phyloP scores from a whole-genome alignment of 2,329 filamentous ascomycete species.

The Dactylellina leptospora region DNA sequence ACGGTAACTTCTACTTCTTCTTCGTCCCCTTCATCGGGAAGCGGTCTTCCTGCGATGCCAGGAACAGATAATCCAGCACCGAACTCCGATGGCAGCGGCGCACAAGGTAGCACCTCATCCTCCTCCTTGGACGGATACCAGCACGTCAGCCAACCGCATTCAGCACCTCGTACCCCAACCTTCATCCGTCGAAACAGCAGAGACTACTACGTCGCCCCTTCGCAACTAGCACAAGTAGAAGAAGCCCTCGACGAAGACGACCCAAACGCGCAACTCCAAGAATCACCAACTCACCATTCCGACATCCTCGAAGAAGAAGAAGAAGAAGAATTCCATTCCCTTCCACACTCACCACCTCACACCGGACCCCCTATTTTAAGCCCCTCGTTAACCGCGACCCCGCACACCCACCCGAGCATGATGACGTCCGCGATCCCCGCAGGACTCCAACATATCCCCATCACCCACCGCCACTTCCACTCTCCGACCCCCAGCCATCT shows the following conservation, averaged over 20 bases:
- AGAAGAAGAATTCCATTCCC: background rate
- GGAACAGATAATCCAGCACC: constrained; percentile 36
- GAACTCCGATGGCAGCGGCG: background rate
- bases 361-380: constrained; percentile 12
- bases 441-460: constrained; percentile 18
- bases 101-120: background rate
- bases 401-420: background rate
- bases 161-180: background rate
- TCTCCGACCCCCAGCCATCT: constrained; percentile 14
- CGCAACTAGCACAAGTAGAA: constrained; percentile 33
- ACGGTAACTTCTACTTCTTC: constrained; percentile 13
- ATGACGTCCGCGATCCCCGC: background rate
- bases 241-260: constrained; percentile 39
- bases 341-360: background rate
- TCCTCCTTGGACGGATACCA: constrained; percentile 9
- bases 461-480: constrained; percentile 8
- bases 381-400: background rate
- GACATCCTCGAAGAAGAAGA: too few species aligned
- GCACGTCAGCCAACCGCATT: background rate
- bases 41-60: constrained; percentile 37
- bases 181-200: constrained; percentile 22
- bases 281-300: background rate
- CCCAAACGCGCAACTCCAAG: background rate
- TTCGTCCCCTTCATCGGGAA: constrained; percentile 16
- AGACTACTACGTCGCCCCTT: constrained; percentile 31